Conservation (phyloP, 805 yeast species). For the Komagataella pseudopastoris region DNA sequence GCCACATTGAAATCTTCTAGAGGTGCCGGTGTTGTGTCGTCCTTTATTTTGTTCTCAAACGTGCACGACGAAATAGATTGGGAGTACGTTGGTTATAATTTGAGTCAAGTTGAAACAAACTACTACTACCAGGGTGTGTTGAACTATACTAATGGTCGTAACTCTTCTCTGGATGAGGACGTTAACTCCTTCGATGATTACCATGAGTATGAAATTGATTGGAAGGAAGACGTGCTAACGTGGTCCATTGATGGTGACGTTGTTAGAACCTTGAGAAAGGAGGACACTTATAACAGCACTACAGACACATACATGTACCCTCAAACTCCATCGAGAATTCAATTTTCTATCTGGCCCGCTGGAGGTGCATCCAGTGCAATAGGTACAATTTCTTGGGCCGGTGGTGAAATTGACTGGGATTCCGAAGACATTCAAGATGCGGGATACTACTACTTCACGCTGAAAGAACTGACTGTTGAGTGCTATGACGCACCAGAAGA, state of each 20-base stretch:
- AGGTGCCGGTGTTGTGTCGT: slow-evolving; percentile 69
- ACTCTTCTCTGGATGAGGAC: slow-evolving; percentile 24
- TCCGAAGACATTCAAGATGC: slow-evolving; percentile 54
- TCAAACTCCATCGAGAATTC: slow-evolving; percentile 64
- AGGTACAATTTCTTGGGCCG: slow-evolving; percentile 77
- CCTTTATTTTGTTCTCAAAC: slow-evolving; percentile 69
- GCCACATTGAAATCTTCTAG: slow-evolving; percentile 63
- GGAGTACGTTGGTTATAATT: slow-evolving; percentile 72
- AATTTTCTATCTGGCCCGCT: slow-evolving; percentile 70
- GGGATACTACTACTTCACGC: slow-evolving; percentile 69
- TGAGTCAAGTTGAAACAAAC: slow-evolving; percentile 60
- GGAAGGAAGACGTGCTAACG: slow-evolving; percentile 57
- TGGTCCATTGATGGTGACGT: slow-evolving; percentile 65
- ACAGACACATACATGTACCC: slow-evolving; percentile 43
- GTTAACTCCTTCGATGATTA: slow-evolving; percentile 47
- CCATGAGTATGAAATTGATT: slow-evolving; percentile 69
- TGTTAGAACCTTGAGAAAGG: slow-evolving; percentile 51
- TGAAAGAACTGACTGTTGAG: slow-evolving; percentile 45
- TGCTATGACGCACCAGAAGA: slow-evolving; percentile 65
- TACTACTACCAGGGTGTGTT: slow-evolving; percentile 65
- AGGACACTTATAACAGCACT: slow-evolving; percentile 53
- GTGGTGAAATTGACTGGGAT: slow-evolving; percentile 80
- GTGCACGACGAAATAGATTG: slow-evolving; percentile 85
- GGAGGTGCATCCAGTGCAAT: slow-evolving; percentile 37
- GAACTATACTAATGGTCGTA: slow-evolving; percentile 47